A percentile compares a stretch with the other conserved stretches of the same genome.
These are phyloP conservation scores for Coprinopsis strossmayeri DNA, from an alignment of 768 basidiomycete species.

Conservation along the genomic window DNA sequence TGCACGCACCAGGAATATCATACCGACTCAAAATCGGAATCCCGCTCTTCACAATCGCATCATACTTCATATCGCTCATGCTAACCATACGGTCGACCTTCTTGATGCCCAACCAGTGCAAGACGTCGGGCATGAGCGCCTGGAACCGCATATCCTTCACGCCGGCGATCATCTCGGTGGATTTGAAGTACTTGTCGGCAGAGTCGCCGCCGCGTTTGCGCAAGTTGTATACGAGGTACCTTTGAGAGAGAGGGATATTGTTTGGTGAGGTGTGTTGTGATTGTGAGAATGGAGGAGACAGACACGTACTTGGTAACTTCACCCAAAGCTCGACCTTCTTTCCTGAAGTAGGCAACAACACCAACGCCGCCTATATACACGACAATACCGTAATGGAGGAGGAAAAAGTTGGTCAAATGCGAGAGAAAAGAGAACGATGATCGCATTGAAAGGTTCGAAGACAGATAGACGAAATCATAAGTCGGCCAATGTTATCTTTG, in stretches of 20 bases:
- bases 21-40: slow-evolving; percentile 79
- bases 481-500: no score
- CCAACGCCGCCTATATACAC: slow-evolving; percentile 85
- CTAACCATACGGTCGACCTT: slow-evolving; percentile 88
- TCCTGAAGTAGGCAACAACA: slow-evolving; percentile 89
- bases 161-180: slow-evolving; percentile 89
- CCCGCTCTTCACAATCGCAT: slow-evolving; percentile 86
- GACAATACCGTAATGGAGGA: no score
- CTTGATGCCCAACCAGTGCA: slow-evolving; percentile 91
- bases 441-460: no score
- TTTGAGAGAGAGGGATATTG: slow-evolving; percentile 18
- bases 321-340: slow-evolving; percentile 88
- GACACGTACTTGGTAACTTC: slow-evolving; percentile 79
- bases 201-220: slow-evolving; percentile 92
- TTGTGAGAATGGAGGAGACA: neutral
- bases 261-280: neutral
- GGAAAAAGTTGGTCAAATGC: no score
- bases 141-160: slow-evolving; percentile 96
- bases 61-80: slow-evolving; percentile 95
- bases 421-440: no score
- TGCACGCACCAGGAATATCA: slow-evolving; percentile 76
- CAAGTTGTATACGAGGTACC: slow-evolving; percentile 92
- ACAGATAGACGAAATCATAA: no score
- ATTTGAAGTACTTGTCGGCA: slow-evolving; percentile 91
- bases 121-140: slow-evolving; percentile 91